Percentiles rank a stretch among this genome's conserved stretches.
Conservation (phyloP, 345 rosid species). For the Schrenkiella parvula region DNA sequence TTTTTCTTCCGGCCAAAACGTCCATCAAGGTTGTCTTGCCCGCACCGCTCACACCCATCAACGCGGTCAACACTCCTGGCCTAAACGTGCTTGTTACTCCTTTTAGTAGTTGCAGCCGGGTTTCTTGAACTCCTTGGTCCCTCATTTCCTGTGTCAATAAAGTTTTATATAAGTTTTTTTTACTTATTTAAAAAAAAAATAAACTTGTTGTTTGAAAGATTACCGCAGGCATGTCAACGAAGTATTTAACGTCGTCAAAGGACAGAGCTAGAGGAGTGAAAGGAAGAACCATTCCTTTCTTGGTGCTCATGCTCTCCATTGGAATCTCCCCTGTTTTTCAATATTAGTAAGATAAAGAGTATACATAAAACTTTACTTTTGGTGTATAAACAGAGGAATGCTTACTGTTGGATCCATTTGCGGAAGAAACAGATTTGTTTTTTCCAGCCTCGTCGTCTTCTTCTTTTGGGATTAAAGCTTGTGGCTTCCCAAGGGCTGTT, state of each 20-base stretch:
- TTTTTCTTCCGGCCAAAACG: slow-evolving; percentile 89
- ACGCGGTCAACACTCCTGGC: slow-evolving; percentile 86
- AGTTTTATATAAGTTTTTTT: background rate
- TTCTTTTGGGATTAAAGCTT: slow-evolving; percentile 57
- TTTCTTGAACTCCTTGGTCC: slow-evolving; percentile 74
- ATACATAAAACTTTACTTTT: background rate
- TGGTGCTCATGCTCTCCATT: slow-evolving; percentile 36
- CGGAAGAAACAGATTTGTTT: background rate
- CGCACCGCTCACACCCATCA: slow-evolving; percentile 96
- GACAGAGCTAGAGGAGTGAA: slow-evolving; percentile 79
- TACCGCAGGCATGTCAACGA: slow-evolving; percentile 81
- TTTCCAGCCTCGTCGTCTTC: slow-evolving; percentile 3
- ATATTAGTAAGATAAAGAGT: background rate
- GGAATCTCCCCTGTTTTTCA: slow-evolving; percentile 45
- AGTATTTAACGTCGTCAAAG: slow-evolving; percentile 61
- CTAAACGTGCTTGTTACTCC: slow-evolving; percentile 77
- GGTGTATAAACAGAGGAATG: background rate
- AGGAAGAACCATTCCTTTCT: slow-evolving; percentile 82
- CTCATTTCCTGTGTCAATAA: slow-evolving; percentile 68
- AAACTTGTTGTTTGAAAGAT: background rate
- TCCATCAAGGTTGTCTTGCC: slow-evolving; percentile 98
- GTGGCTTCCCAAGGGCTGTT: slow-evolving; percentile 68
- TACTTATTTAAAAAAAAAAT: background rate
- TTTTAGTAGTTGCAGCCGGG: slow-evolving; percentile 60
- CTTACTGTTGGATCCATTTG: slow-evolving; percentile 10